A percentile compares a stretch with the other conserved stretches of the same genome.
These are phyloP conservation scores for Termitomyces sp. DNA, from an alignment of 768 basidiomycete genomes.

Conservation along the genomic window DNA sequence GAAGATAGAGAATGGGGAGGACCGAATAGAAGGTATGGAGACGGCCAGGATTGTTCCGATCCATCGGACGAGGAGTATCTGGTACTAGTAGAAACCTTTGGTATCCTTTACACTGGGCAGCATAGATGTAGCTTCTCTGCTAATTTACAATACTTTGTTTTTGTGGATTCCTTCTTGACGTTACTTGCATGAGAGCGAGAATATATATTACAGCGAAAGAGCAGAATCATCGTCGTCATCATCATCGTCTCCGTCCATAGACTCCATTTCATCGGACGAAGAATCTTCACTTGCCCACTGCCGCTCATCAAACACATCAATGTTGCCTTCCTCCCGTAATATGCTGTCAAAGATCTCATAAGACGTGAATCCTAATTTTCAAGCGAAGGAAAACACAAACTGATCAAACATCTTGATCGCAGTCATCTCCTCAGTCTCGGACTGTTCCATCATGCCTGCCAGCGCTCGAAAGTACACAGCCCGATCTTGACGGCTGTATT, in stretches of 20 bases:
- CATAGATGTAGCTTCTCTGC: background rate
- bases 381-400: constrained; percentile 34
- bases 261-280: constrained; percentile 28
- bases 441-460: constrained; percentile 23
- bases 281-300: constrained; percentile 32
- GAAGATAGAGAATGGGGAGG: constrained; percentile 61
- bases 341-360: constrained; percentile 39
- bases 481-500: constrained; percentile 32
- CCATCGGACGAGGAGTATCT: constrained; percentile 80
- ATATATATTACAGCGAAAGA: constrained; percentile 4
- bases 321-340: constrained; percentile 52
- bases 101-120: background rate
- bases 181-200: background rate
- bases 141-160: constrained; percentile 8
- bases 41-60: constrained; percentile 60
- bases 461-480: constrained; percentile 37
- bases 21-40: constrained; percentile 57
- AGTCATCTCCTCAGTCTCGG: constrained; percentile 40
- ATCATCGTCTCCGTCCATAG: constrained; percentile 25
- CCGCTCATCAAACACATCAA: constrained; percentile 53
- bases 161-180: background rate
- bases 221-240: constrained; percentile 14
- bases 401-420: constrained; percentile 72
- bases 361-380: background rate
- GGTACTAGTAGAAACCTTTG: constrained; percentile 55